These are phyloP conservation scores for Gracilariopsis chorda DNA, from an alignment of 23 red algal genomes.

Conservation along the genomic window DNA sequence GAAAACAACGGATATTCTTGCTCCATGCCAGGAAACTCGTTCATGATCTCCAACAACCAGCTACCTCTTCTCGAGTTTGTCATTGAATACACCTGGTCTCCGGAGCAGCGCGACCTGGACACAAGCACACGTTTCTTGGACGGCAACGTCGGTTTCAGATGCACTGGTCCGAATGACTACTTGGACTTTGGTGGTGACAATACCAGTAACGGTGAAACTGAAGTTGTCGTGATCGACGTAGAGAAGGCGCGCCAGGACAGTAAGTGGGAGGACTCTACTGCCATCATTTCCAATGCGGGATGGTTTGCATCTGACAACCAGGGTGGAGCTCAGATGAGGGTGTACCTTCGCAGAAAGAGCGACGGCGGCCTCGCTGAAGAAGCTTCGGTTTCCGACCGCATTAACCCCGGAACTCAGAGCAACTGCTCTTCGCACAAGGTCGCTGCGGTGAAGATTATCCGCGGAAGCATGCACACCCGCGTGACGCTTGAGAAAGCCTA, in stretches of 20 bases:
- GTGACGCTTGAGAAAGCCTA: not conserved
- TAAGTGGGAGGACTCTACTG: not conserved
- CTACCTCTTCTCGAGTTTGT: not conserved
- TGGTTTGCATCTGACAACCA: constrained; percentile 9
- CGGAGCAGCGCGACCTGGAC: not conserved
- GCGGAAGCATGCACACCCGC: not conserved
- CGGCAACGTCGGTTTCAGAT: constrained; percentile 18
- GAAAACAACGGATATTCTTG: not conserved
- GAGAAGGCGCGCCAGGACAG: not conserved
- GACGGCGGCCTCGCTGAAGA: not conserved
- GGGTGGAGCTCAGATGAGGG: constrained; percentile 2
- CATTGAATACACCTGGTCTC: not conserved
- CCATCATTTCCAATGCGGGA: not conserved
- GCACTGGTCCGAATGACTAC: not conserved
- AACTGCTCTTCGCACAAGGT: constrained; percentile 1
- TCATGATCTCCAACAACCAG: not conserved
- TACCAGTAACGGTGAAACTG: constrained; percentile 18
- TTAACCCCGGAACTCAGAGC: not conserved
- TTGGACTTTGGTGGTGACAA: constrained; percentile 14
- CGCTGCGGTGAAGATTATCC: constrained; percentile 13
- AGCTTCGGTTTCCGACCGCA: not conserved
- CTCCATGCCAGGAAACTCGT: not conserved
- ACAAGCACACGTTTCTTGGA: constrained; percentile 9
- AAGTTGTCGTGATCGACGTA: not conserved
- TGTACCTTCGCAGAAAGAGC: not conserved